Evolutionary conservation across 2,329 filamentous ascomycete species (phyloP).

Genomic region (Botryotinia globosa): DNA sequence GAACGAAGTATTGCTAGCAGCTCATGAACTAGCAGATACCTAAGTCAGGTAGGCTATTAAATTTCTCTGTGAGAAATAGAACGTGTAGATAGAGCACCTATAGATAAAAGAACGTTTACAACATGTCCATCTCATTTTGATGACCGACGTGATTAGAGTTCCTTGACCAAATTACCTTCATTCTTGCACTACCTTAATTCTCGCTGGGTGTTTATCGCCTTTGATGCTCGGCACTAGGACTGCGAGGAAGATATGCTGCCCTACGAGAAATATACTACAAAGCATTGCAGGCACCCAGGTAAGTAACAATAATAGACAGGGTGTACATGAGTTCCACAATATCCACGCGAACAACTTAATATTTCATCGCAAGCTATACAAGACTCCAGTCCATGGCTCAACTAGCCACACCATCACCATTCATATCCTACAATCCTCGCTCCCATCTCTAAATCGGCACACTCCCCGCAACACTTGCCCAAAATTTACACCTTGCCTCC

Average conservation of each 20-base stretch:
- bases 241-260: neutral
- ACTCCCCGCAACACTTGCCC: slow-evolving; percentile 46
- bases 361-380: neutral
- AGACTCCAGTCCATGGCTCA: neutral
- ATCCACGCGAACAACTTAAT: neutral
- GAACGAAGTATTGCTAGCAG: neutral
- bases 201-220: neutral
- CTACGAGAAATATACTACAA: neutral
- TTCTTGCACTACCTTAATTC: neutral
- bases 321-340: neutral
- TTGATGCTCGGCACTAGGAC: neutral
- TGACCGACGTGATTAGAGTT: neutral
- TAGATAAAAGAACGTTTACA: neutral
- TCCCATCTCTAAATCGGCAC: slow-evolving; percentile 44
- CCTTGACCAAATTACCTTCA: neutral
- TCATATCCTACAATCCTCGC: neutral
- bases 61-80: neutral
- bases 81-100: neutral
- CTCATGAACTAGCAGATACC: neutral
- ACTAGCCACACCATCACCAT: neutral
- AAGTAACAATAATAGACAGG: neutral
- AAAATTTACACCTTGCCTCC: slow-evolving; percentile 50
- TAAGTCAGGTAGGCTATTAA: neutral
- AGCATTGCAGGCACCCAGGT: neutral
- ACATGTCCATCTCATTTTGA: neutral